Conservation (phyloP, 768 basidiomycete genomes). For the Polyporus arcularius region DNA sequence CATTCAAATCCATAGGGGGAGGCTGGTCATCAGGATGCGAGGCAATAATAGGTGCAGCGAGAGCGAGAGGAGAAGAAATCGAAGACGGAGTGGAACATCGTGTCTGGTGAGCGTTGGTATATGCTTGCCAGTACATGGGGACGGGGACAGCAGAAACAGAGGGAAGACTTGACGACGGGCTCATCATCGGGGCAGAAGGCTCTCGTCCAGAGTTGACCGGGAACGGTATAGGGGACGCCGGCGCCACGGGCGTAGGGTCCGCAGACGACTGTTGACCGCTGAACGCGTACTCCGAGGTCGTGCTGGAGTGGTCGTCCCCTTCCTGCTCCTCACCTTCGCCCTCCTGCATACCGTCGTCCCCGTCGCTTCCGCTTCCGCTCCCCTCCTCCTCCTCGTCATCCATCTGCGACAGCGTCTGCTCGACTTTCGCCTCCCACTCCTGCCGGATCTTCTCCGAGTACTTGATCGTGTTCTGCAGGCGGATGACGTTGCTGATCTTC, state of each 20-base stretch:
- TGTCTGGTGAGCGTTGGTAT: constrained; percentile 54
- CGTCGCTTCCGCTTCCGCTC: constrained; percentile 40
- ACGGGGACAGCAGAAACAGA: constrained; percentile 32
- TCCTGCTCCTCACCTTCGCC: constrained; percentile 19
- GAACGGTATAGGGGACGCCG: constrained; percentile 42
- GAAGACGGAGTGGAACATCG: constrained; percentile 89
- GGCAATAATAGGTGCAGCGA: constrained; percentile 83
- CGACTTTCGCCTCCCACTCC: constrained; percentile 94
- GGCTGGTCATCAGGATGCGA: constrained; percentile 49
- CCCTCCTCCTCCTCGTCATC: constrained; percentile 55
- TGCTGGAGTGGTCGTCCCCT: constrained; percentile 58
- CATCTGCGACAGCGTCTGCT: constrained; percentile 60
- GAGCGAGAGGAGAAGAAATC: constrained; percentile 82
- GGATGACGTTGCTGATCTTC: constrained; percentile 92
- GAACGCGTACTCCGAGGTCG: constrained; percentile 66
- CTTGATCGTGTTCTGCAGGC: constrained; percentile 95
- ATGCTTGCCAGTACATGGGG: constrained; percentile 40
- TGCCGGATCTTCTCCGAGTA: constrained; percentile 97
- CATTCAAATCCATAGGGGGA: constrained; percentile 69
- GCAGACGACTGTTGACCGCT: constrained; percentile 45
- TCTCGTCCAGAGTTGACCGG: constrained; percentile 20
- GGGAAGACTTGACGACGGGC: constrained; percentile 22
- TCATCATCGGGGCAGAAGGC: constrained; percentile 14
- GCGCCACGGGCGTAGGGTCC: constrained; percentile 72
- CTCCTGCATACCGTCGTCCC: constrained; percentile 26